phyloP scores from a whole-genome alignment of 805 yeast species.

The Wickerhamiella brachini region DNA sequence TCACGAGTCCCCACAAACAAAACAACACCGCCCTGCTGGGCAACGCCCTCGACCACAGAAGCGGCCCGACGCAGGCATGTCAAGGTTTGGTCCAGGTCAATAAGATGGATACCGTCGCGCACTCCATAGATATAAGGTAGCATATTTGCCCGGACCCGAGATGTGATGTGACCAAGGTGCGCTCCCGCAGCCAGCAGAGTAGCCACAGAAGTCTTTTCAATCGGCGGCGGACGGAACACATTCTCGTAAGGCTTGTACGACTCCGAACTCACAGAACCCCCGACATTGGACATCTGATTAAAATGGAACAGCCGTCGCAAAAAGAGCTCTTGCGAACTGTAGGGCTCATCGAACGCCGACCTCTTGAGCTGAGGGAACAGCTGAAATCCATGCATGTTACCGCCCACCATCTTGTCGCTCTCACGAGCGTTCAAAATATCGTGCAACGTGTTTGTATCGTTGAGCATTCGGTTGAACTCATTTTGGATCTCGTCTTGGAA shows the following conservation, averaged over 20 bases:
- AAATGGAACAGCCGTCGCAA: constrained; percentile 59
- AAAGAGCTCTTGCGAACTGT: constrained; percentile 62
- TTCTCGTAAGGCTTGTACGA: constrained; percentile 54
- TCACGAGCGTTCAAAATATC: constrained; percentile 2
- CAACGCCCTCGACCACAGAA: constrained; percentile 71
- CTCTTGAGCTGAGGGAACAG: constrained; percentile 51
- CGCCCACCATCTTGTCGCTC: constrained; percentile 2
- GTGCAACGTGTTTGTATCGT: constrained; percentile 3
- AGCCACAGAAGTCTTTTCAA: constrained; percentile 48
- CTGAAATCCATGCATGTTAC: constrained; percentile 13
- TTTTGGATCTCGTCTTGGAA: constrained; percentile 15
- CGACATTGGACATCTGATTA: constrained; percentile 39
- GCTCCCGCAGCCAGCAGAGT: constrained; percentile 82
- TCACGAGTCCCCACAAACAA: constrained; percentile 73
- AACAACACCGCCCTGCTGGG: constrained; percentile 72
- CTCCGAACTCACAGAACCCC: constrained; percentile 41
- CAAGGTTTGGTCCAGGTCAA: constrained; percentile 77
- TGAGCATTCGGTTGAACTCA: constrained; percentile 10
- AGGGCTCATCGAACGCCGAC: constrained; percentile 48
- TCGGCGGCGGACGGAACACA: constrained; percentile 41
- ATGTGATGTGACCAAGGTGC: constrained; percentile 83
- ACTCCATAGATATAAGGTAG: constrained; percentile 81
- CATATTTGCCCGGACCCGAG: constrained; percentile 54
- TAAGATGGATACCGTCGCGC: constrained; percentile 81
- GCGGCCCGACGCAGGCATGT: constrained; percentile 65